phyloP scores from a whole-genome alignment of 352 stramenopile species.

The Phytophthora foliorum region DNA sequence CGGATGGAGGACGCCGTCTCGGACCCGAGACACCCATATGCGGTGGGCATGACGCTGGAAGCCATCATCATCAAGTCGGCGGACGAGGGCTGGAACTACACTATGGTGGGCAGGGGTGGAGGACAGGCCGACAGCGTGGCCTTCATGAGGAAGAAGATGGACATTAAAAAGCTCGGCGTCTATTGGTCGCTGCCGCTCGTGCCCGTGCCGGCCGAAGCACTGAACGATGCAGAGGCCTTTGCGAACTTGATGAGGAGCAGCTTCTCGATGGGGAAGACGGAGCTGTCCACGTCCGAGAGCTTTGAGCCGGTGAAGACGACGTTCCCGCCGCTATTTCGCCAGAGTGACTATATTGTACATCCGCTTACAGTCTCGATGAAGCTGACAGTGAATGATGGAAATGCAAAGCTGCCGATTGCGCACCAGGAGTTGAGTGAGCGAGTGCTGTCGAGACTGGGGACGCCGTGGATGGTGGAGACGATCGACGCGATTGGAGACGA shows the following conservation, averaged over 20 bases:
- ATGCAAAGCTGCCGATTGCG: constrained; percentile 83
- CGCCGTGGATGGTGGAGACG: constrained; percentile 82
- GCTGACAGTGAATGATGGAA: constrained; percentile 84
- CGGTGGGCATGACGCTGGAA: constrained; percentile 79
- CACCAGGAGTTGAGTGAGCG: constrained; percentile 78
- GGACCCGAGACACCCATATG: constrained; percentile 52
- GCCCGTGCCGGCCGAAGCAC: constrained; percentile 47
- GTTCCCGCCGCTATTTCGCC: constrained; percentile 49
- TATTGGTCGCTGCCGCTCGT: constrained; percentile 79
- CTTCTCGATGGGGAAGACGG: constrained; percentile 42
- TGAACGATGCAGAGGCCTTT: constrained; percentile 72
- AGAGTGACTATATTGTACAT: constrained; percentile 74
- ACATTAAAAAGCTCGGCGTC: constrained; percentile 83
- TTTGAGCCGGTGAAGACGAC: constrained; percentile 12
- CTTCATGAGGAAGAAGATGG: constrained; percentile 85
- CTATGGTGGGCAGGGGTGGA: constrained; percentile 70
- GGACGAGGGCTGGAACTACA: constrained; percentile 87
- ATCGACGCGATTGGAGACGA: constrained; percentile 79
- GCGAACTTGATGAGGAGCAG: constrained; percentile 75
- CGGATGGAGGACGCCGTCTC: constrained; percentile 76
- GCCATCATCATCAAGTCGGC: constrained; percentile 87
- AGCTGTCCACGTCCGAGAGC: constrained; percentile 6
- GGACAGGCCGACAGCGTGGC: constrained; percentile 25
- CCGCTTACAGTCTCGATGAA: constrained; percentile 83
- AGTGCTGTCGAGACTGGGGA: constrained; percentile 78